These are phyloP conservation scores for Claviceps sp. DNA, from an alignment of 2,329 filamentous ascomycete genomes.

Conservation along the genomic window DNA sequence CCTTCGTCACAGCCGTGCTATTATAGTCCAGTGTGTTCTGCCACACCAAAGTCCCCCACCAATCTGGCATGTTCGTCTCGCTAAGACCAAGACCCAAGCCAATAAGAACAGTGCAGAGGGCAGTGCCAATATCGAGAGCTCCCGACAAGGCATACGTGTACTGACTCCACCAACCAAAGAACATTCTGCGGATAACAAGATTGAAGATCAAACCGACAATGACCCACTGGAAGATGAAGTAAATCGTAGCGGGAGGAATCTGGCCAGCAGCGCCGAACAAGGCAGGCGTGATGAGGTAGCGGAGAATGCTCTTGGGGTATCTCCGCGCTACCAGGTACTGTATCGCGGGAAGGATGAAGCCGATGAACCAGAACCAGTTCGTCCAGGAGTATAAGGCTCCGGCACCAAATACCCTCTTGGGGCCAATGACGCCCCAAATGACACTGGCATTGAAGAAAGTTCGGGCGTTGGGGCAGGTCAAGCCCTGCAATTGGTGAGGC, in stretches of 20 bases:
- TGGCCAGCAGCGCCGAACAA: conserved; percentile 36
- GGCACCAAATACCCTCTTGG: conserved; percentile 19
- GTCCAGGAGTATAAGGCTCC: conserved; percentile 31
- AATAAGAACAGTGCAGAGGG: conserved; percentile 41
- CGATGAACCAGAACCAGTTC: conserved; percentile 44
- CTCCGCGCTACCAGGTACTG: conserved; percentile 35
- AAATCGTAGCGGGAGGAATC: conserved; percentile 41
- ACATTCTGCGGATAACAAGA: conserved; percentile 34
- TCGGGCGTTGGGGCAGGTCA: conserved; percentile 42
- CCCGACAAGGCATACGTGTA: conserved; percentile 50
- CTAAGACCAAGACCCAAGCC: conserved; percentile 33
- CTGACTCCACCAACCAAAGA: conserved; percentile 40
- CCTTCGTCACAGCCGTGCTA: conserved; percentile 15
- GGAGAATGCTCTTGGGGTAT: conserved; percentile 31
- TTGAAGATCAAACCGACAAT: conserved; percentile 44
- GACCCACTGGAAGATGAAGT: conserved; percentile 42
- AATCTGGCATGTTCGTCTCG: conserved; percentile 28
- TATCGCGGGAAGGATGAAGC: conserved; percentile 31
- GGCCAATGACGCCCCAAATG: conserved; percentile 47
- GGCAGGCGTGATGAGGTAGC: conserved; percentile 39
- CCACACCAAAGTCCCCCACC: conserved; percentile 29
- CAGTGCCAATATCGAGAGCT: conserved; percentile 44
- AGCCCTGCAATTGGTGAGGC: conserved; percentile 30
- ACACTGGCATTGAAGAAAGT: conserved; percentile 49
- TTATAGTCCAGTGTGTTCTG: conserved; percentile 19